Evolutionary conservation across 495 filamentous ascomycete species (phyloP).

Genomic region (Podospora anserina): DNA sequence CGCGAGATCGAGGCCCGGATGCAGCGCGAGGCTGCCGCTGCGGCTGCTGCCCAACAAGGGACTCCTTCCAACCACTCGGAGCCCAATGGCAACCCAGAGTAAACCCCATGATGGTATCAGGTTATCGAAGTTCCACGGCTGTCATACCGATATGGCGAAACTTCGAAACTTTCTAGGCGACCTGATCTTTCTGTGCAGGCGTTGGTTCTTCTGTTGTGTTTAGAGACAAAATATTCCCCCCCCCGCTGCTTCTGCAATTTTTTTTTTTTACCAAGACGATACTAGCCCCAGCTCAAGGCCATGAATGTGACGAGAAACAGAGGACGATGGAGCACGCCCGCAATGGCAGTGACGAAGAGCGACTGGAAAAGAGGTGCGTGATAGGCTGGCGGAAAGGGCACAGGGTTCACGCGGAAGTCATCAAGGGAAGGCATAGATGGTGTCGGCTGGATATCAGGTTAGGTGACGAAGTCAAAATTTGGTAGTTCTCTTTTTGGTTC

Average conservation of each 20-base stretch:
- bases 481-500: background rate
- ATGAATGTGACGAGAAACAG: slow-evolving; percentile 29
- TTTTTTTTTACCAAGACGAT: slow-evolving; percentile 32
- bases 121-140: slow-evolving; percentile 15
- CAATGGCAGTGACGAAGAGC: slow-evolving; percentile 9
- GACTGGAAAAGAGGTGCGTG: background rate
- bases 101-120: slow-evolving; percentile 32
- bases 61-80: slow-evolving; percentile 39
- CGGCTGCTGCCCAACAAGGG: slow-evolving; percentile 29
- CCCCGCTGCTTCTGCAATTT: slow-evolving; percentile 26
- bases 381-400: slow-evolving; percentile 7
- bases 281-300: slow-evolving; percentile 25
- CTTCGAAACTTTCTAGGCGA: slow-evolving; percentile 19
- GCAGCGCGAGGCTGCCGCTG: slow-evolving; percentile 52
- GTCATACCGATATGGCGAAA: slow-evolving; percentile 25
- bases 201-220: slow-evolving; percentile 39
- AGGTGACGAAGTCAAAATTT: slow-evolving; percentile 11
- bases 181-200: slow-evolving; percentile 33
- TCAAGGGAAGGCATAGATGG: background rate
- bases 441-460: background rate
- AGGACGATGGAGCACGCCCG: slow-evolving; percentile 10
- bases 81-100: slow-evolving; percentile 45
- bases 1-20: slow-evolving; percentile 78
- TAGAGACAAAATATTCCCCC: slow-evolving; percentile 40
- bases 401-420: background rate